Evolutionary conservation across 2,329 filamentous ascomycete species (phyloP).

Genomic region (Fusarium sp.): DNA sequence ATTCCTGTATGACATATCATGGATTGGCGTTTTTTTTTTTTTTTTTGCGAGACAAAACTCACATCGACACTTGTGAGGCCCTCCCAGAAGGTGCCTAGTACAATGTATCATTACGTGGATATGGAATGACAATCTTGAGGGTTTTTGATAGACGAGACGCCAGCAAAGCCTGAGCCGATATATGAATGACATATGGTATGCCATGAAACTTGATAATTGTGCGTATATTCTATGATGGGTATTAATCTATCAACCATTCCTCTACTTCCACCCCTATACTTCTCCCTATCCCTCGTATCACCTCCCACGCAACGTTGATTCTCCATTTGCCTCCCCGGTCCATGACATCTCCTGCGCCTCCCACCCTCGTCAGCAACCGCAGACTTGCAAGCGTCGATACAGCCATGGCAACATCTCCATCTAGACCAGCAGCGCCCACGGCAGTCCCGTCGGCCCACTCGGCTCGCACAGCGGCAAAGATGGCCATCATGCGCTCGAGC

Average conservation of each 20-base stretch:
- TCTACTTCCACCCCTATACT: constrained; percentile 81
- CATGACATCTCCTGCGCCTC: constrained; percentile 67
- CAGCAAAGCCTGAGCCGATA: constrained; percentile 15
- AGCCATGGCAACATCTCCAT: constrained; percentile 68
- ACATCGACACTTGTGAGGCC: constrained; percentile 7
- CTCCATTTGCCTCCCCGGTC: constrained; percentile 79
- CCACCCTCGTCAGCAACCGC: constrained; percentile 72
- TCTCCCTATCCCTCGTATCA: constrained; percentile 73
- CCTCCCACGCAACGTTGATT: constrained; percentile 82
- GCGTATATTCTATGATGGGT: not conserved
- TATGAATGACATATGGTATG: constrained; percentile 26
- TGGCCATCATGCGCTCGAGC: constrained; percentile 80
- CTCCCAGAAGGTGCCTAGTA: constrained; percentile 11
- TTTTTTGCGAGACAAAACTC: constrained; percentile 12
- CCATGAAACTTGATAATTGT: not conserved
- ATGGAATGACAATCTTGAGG: constrained; percentile 30
- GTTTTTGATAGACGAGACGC: constrained; percentile 34
- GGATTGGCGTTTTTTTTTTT: constrained; percentile 37
- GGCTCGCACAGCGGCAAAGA: constrained; percentile 72
- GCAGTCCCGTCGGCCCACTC: constrained; percentile 58
- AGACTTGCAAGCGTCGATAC: constrained; percentile 78
- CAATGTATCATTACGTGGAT: constrained; percentile 40
- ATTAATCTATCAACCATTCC: constrained; percentile 76
- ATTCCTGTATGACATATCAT: constrained; percentile 34
- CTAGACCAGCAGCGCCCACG: constrained; percentile 50